Conservation (phyloP, 768 basidiomycete genomes). For the Mycena rosella region DNA sequence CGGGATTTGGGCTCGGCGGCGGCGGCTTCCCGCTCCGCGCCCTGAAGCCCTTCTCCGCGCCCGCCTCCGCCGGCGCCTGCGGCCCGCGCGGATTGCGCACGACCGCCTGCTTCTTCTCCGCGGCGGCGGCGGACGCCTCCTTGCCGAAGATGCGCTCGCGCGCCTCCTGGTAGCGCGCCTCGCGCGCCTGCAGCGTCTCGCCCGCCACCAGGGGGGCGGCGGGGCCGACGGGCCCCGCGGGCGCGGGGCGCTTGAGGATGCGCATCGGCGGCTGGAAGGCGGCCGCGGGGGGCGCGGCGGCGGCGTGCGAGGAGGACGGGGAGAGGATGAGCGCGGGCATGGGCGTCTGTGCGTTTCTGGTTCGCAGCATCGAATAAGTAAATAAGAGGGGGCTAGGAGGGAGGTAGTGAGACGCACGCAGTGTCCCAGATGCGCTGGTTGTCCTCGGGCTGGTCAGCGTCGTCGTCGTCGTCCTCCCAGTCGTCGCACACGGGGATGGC, state of each 20-base stretch:
- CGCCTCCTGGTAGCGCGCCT: conserved; percentile 80
- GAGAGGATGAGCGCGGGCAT: conserved; percentile 75
- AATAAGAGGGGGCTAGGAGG: conserved; percentile 19
- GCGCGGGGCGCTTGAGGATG: conserved; percentile 78
- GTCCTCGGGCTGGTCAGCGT: conserved; percentile 49
- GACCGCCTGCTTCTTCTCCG: conserved; percentile 25
- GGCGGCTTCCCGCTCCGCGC: conserved; percentile 13
- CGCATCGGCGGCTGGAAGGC: conserved; percentile 74
- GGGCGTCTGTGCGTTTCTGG: conserved; percentile 68
- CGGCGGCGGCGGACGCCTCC: no score
- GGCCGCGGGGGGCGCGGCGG: conserved; percentile 64
- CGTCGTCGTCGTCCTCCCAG: conserved; percentile 70
- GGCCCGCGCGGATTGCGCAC: conserved; percentile 50
- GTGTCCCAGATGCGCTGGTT: conserved; percentile 72
- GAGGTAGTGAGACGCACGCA: conserved; percentile 64
- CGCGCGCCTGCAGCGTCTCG: conserved; percentile 71
- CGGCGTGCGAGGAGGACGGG: no score
- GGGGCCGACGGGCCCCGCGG: conserved; percentile 41
- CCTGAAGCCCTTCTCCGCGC: conserved; percentile 11
- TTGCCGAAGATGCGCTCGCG: conserved; percentile 78
- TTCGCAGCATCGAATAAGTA: conserved; percentile 10
- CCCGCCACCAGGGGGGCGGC: conserved; percentile 31
- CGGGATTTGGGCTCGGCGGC: conserved; percentile 18
- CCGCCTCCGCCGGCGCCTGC: neutral
- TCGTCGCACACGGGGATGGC: conserved; percentile 53